phyloP scores from a whole-genome alignment of 371 early-diverging fungal genomes.

The Entomophthora muscae region DNA sequence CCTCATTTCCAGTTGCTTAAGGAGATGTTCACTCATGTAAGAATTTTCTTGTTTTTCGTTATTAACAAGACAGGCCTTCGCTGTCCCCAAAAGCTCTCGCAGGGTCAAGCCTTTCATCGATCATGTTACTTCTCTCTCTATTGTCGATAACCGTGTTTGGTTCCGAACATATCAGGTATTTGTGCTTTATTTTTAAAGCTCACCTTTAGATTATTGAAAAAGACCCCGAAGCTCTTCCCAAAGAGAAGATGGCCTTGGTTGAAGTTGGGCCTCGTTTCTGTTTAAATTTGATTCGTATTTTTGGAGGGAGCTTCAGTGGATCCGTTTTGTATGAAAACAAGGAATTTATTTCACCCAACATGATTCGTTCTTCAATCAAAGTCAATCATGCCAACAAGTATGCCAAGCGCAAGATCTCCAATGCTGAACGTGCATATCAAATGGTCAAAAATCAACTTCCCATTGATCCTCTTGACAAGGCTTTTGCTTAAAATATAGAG shows the following conservation, averaged over 20 bases:
- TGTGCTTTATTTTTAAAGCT: neutral
- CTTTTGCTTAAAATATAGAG: constrained; percentile 1
- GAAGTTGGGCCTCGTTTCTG: constrained; percentile 98
- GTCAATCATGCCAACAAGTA: constrained; percentile 7
- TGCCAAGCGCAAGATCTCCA: constrained; percentile 2
- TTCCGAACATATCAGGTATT: constrained; percentile 86
- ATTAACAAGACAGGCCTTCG: constrained; percentile 39
- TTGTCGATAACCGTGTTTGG: constrained; percentile 83
- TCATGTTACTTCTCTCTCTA: constrained; percentile 78
- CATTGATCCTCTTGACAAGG: constrained; percentile 5
- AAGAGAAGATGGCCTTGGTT: constrained; percentile 42
- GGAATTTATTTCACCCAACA: constrained; percentile 23
- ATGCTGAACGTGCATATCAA: constrained; percentile 4
- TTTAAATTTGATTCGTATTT: constrained; percentile 76
- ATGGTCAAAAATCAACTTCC: constrained; percentile 7
- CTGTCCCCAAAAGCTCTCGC: constrained; percentile 70
- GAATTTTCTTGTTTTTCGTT: neutral
- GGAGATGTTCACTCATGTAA: constrained; percentile 63
- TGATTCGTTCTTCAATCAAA: constrained; percentile 6
- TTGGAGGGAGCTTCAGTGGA: constrained; percentile 89
- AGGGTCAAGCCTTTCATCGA: constrained; percentile 92
- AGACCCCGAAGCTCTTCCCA: constrained; percentile 15
- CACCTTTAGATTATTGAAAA: constrained; percentile 26
- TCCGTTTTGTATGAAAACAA: constrained; percentile 78
- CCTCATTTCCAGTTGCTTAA: constrained; percentile 73